These are phyloP conservation scores for Trichosporon ovoides DNA, from an alignment of 1,284 basidiomycete genomes.

Conservation along the genomic window DNA sequence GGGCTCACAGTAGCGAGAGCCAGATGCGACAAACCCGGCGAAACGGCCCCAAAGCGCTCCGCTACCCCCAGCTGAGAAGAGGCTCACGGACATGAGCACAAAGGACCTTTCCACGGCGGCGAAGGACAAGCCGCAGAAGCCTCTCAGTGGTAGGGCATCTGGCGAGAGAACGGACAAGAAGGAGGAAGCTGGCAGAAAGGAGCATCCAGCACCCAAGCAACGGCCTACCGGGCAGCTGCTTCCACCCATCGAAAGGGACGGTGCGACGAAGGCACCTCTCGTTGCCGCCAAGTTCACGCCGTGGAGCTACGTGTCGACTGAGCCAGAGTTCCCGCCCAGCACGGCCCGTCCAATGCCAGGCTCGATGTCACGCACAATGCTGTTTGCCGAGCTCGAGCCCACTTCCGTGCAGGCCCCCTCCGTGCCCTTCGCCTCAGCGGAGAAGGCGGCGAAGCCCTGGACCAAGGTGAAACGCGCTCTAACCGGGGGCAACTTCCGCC, in stretches of 20 bases:
- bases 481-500: constrained; percentile 1
- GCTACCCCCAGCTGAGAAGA: background rate
- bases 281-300: background rate
- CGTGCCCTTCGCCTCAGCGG: background rate
- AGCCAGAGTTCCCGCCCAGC: background rate
- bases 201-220: background rate
- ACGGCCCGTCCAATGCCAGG: background rate
- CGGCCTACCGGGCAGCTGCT: background rate
- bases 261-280: background rate
- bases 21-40: background rate
- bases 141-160: background rate
- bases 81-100: background rate
- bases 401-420: background rate
- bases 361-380: background rate
- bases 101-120: background rate
- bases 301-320: background rate
- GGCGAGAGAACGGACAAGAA: background rate
- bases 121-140: background rate
- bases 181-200: background rate
- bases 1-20: background rate
- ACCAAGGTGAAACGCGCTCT: background rate
- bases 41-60: background rate
- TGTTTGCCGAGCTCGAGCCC: background rate
- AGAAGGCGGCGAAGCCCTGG: background rate
- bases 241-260: background rate